These are phyloP conservation scores for Escovopsis weberi DNA, from an alignment of 2,329 filamentous ascomycete genomes.

Conservation along the genomic window DNA sequence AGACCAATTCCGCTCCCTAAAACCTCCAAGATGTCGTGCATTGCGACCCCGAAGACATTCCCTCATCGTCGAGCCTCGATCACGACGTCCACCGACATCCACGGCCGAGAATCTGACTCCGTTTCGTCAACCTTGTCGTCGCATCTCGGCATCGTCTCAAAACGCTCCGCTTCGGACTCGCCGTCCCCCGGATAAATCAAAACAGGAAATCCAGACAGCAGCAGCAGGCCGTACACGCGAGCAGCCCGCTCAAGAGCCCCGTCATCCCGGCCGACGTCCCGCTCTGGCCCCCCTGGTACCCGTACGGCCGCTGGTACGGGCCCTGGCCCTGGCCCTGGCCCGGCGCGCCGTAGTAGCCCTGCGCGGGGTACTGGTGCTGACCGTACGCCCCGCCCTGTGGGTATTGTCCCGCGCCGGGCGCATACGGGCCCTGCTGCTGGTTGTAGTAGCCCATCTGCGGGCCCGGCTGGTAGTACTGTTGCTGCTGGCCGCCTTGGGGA, in stretches of 20 bases:
- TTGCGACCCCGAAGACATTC: too few species aligned
- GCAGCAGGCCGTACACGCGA: conserved; percentile 40
- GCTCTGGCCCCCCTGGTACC: conserved; percentile 19
- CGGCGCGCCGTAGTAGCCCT: conserved; percentile 21
- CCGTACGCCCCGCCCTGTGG: conserved; percentile 12
- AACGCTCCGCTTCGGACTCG: too few species aligned
- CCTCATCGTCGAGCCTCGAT: too few species aligned
- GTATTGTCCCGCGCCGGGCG: conserved; percentile 20
- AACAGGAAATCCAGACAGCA: conserved; percentile 45
- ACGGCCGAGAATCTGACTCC: too few species aligned
- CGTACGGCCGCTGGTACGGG: conserved; percentile 14
- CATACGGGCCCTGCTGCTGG: conserved; percentile 21
- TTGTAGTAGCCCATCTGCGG: conserved; percentile 31
- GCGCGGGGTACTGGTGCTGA: conserved; percentile 14
- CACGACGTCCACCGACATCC: too few species aligned
- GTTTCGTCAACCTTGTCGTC: too few species aligned
- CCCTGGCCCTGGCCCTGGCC: conserved; percentile 16
- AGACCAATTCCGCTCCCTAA: too few species aligned
- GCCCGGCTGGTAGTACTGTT: conserved; percentile 26
- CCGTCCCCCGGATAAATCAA: conserved; percentile 16
- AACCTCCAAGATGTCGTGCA: too few species aligned
- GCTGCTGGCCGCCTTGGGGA: conserved; percentile 17
- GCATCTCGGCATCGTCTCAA: too few species aligned
- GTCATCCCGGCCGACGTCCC: conserved; percentile 7
- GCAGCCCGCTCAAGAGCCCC: conserved; percentile 29